Evolutionary conservation across 768 basidiomycete genomes (phyloP).

Genomic region (Crepidotus variabilis): DNA sequence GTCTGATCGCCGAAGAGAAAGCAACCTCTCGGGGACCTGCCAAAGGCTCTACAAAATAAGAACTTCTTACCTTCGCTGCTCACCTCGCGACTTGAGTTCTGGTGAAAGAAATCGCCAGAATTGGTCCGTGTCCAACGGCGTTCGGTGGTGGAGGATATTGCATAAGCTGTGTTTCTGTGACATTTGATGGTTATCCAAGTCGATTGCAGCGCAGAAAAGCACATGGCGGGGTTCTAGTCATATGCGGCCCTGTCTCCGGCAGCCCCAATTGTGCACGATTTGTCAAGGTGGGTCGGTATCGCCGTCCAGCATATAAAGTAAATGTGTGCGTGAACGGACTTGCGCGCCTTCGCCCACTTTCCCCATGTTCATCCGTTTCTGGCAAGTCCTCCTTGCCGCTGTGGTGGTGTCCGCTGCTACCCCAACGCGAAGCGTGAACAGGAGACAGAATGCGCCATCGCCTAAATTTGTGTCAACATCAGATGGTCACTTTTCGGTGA

Average conservation of each 20-base stretch:
- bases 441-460: conserved; percentile 19
- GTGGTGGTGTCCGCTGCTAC: conserved; percentile 29
- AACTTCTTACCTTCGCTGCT: too few species aligned
- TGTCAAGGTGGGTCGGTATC: neutral
- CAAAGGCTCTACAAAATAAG: neutral
- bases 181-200: neutral
- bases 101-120: too few species aligned
- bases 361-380: conserved; percentile 30
- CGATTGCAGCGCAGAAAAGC: neutral
- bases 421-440: conserved; percentile 28
- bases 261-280: neutral
- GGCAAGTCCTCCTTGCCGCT: conserved; percentile 27
- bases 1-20: neutral
- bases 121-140: too few species aligned
- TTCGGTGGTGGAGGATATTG: too few species aligned
- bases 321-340: neutral
- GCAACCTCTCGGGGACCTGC: neutral
- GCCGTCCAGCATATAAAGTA: neutral
- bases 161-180: neutral
- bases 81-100: too few species aligned
- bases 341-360: conserved; percentile 19
- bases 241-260: neutral
- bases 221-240: neutral
- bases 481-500: conserved; percentile 46
- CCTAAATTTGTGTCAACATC: conserved; percentile 42